Base-by-base conservation (phyloP, 1,284 basidiomycete genomes). In the Exobasidium rhododendri region DNA sequence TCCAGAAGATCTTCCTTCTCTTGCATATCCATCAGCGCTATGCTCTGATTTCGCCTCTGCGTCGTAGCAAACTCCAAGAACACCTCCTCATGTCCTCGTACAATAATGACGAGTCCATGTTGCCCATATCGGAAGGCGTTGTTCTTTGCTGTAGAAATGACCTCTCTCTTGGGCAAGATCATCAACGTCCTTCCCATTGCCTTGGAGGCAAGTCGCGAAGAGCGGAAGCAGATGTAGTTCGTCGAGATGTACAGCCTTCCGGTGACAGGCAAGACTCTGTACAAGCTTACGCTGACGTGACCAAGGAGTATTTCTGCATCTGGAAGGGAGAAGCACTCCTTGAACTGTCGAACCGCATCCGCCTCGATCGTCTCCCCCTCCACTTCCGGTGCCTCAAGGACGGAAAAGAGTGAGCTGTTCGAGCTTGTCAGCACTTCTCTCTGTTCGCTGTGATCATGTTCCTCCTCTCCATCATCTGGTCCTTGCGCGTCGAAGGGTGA, bases 81-180 rank as follows among this genome's bases (percentile, higher is more conserved):
- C 1, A 98, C 83, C 77, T 98, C 94, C 82, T 97, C 94, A 77
- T 97, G 90, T 0, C 94, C 94, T 73, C 90, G 90, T 68, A 98
- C 87, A 58, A 96, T 89, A 62, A 97, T 83, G 30, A 91, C 87
- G 22, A 97, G 85, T 5, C 92, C 94, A 69, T 90, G 86, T 72
- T 92, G 91, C 1, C 89, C 91, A 75, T 93, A 91, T 13, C 90
- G 86, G 74, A 91, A 91, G 0, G 92, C 91, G 77, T 89, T 91
- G 17, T 90, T 88, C 74, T 86, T 88, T 79, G 96, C 90, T 6
- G 87, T 85, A 10, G 90, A 86, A 35, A 96, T 83, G 51, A 97
- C 85, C 77, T 97, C 94, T 56, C 86, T 85, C 59, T 96, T 86
- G 4, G 94, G 94, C 20, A 97, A 83, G 32, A 94, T 87, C 94